Evolutionary conservation across 1,139 yeast species (phyloP), one percentile per base, ranked within the genome.

Genomic region (Hemisphaericaspora xylofermentans): DNA sequence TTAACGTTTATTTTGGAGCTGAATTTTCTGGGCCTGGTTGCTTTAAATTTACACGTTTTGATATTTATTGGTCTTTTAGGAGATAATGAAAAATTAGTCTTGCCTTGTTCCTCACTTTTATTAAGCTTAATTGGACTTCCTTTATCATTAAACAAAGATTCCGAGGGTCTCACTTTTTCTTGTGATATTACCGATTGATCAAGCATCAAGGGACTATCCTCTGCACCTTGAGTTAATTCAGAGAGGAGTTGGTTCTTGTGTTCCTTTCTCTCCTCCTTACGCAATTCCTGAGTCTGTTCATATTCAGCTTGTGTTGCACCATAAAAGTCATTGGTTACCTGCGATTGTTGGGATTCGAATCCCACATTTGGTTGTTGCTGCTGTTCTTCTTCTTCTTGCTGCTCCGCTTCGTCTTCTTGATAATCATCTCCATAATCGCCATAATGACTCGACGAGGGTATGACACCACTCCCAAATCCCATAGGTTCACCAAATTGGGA

Each of bases 21-120:
- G 41, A 54, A 65, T 47, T 65, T 71, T 36, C 77, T 58, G 2
- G 69, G 67, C 45, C 85, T 64, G 21, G 79, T 68, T 3, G 75
- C 74, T 45, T 70, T 71, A 50, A 72, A 71, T 34, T 53, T 50
- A 18, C 42, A 44, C 33, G 37, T 60, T 42, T 58, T 61, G 37
- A 41, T 58, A 53, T 32, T 54, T 40, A 26, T 56, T 49, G 48
- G 60, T 52, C 46, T 58, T 54, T 42, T 63, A 52, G 75, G 74
- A 1, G 74, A 66, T 1, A 53, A 41, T 5, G 27, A 12, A 8
- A 8, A 9, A 24, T 8, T 24, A 4, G 27, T 6, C 10, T 24
- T 24, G 4, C 53, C 33, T n/a, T 35, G 41, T 42, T 52, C n/a
- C n/a, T 29, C 9, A 10, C 28, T 40, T 17, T 44, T 42, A 18